Percentiles rank a stretch among this genome's conserved stretches.
phyloP scores from a whole-genome alignment of 2,329 filamentous ascomycete species.

The Aspergillus persii region DNA sequence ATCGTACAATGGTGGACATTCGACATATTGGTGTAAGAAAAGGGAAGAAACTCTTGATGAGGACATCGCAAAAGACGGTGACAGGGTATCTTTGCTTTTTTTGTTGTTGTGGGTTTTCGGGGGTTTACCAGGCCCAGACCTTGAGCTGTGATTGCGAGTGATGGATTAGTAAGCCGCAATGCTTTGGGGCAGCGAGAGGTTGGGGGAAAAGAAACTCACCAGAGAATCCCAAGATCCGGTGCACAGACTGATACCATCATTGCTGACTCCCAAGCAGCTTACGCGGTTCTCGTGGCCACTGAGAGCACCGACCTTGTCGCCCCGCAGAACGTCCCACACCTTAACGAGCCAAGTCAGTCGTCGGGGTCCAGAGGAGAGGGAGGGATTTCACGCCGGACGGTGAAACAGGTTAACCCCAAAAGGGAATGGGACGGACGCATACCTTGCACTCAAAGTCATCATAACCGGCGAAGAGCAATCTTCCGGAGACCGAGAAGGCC shows the following conservation, averaged over 20 bases:
- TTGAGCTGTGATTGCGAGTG: constrained; percentile 61
- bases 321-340: constrained; percentile 97
- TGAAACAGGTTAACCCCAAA: background rate
- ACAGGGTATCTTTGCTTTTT: constrained; percentile 37
- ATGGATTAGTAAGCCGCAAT: constrained; percentile 9
- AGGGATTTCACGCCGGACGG: background rate
- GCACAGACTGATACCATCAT: constrained; percentile 98
- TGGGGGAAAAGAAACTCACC: constrained; percentile 58
- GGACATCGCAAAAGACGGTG: constrained; percentile 36
- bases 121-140: constrained; percentile 74
- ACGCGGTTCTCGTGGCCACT: constrained; percentile 98
- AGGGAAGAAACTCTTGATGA: constrained; percentile 35
- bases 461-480: constrained; percentile 93
- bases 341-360: constrained; percentile 42
- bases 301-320: constrained; percentile 93
- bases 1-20: constrained; percentile 44
- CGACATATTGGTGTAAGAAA: constrained; percentile 33
- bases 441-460: constrained; percentile 99
- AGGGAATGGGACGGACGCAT: constrained; percentile 32
- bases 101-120: constrained; percentile 27
- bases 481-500: constrained; percentile 93
- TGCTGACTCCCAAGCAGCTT: constrained; percentile 97
- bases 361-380: background rate
- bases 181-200: background rate
- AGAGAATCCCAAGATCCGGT: constrained; percentile 99